Evolutionary conservation across 371 early-diverging fungal species (phyloP), one percentile per base, ranked within the genome.

Genomic region (Blyttiomyces sp.): DNA sequence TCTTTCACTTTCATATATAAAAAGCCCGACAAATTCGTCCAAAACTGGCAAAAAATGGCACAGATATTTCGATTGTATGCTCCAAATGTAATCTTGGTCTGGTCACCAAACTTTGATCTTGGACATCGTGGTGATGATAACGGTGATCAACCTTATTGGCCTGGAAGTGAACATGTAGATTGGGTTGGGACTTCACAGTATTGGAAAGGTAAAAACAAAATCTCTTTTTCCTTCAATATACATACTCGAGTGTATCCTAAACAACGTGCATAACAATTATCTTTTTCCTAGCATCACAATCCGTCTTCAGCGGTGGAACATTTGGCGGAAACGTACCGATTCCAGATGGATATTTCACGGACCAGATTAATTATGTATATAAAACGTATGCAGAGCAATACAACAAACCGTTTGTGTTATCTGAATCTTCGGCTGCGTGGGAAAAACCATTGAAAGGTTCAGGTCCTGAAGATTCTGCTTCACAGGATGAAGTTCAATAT

Each of bases 51-150:
- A 4, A 17, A 39, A 4, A 53, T 61, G 53, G 13, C 9, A 39
- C 9, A 26, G 5, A 43, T 45, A 21, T 19, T 61, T 9, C 16
- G 35, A 9, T 11, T 13, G 32, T 5, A 13, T 19, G 61, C 61
- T n/a, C 61, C 61, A 16, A 35, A 46, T n/a, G 61, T 61, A 5
- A 7, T 19, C 16, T 30, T 54, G 13, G 61, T 61, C 16, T 61
- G 61, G 61, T 57, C 57, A 19, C 61, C 61, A 16, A 61, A 61
- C 48, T 61, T 54, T 46, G 61, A 61, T 35, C 21, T 43, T 50
- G 2, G 23, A n/a, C 17, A 4, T 19, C 5, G 46, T 7, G 52
- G 39, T 0, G 60, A 52, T 34, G 5, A 28, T 19, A 6, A 24
- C 9, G 52, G 39, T 0, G 60, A 52, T 34, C 5, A 28, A 16